phyloP scores from a whole-genome alignment of 2,329 filamentous ascomycete species.

The Daldinia sp. region DNA sequence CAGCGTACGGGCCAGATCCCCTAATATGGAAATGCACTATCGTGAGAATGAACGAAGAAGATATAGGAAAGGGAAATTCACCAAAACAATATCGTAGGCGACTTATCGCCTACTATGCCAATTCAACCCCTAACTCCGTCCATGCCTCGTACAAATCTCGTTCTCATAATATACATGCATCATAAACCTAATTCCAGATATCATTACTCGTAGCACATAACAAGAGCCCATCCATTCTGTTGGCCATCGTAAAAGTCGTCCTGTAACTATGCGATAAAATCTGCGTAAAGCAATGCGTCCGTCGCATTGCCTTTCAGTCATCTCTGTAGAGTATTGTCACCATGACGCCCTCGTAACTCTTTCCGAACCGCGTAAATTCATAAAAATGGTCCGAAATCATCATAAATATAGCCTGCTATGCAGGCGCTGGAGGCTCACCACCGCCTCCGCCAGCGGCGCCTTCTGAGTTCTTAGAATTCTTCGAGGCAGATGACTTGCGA shows the following conservation, averaged over 20 bases:
- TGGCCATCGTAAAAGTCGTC: slow-evolving; percentile 27
- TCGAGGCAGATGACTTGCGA: slow-evolving; percentile 31
- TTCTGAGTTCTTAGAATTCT: slow-evolving; percentile 25
- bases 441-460: slow-evolving; percentile 8
- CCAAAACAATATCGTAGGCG: slow-evolving; percentile 20
- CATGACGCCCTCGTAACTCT: neutral
- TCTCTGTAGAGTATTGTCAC: neutral
- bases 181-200: slow-evolving; percentile 11
- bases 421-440: slow-evolving; percentile 24
- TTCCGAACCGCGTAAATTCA: slow-evolving; percentile 1
- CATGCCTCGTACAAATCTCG: slow-evolving; percentile 25
- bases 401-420: slow-evolving; percentile 6
- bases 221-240: slow-evolving; percentile 11
- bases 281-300: slow-evolving; percentile 2
- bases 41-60: slow-evolving; percentile 14
- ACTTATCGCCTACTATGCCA: slow-evolving; percentile 16
- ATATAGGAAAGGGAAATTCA: slow-evolving; percentile 7
- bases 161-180: slow-evolving; percentile 30
- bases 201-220: slow-evolving; percentile 16
- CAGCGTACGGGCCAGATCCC: slow-evolving; percentile 8
- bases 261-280: slow-evolving; percentile 23
- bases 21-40: slow-evolving; percentile 9
- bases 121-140: slow-evolving; percentile 28
- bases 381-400: slow-evolving; percentile 1
- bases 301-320: neutral